These are phyloP conservation scores for Fusarium sp. DNA, from an alignment of 2,329 filamentous ascomycete species.

Conservation along the genomic window DNA sequence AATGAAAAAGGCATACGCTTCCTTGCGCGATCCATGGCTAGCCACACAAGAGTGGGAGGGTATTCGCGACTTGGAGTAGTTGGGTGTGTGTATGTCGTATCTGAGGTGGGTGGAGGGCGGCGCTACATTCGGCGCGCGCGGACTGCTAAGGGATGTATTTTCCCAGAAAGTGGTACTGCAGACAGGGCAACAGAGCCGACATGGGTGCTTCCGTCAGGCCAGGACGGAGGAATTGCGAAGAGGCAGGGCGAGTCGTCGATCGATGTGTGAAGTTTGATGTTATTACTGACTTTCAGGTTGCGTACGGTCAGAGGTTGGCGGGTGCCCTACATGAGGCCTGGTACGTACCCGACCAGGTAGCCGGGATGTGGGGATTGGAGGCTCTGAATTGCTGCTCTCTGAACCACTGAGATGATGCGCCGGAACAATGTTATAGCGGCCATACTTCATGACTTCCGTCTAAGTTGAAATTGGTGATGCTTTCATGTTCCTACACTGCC, in stretches of 20 bases:
- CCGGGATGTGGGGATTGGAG: conserved; percentile 7
- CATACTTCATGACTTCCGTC: background rate
- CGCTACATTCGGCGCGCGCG: conserved; percentile 61
- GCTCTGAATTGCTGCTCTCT: background rate
- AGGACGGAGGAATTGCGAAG: conserved; percentile 40
- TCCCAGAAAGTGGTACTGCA: conserved; percentile 50
- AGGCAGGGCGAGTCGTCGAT: conserved; percentile 32
- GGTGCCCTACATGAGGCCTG: conserved; percentile 17
- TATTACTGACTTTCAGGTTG: conserved; percentile 40
- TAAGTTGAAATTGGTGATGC: background rate
- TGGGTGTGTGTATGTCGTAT: conserved; percentile 26
- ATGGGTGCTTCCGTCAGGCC: conserved; percentile 52
- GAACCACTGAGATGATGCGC: background rate
- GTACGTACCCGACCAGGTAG: conserved; percentile 14
- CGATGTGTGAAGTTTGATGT: conserved; percentile 25
- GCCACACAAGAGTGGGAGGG: conserved; percentile 47
- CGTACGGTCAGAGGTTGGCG: conserved; percentile 24
- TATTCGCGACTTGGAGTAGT: conserved; percentile 41
- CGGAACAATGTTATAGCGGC: conserved; percentile 27
- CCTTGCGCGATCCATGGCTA: conserved; percentile 72
- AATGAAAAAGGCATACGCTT: conserved; percentile 62
- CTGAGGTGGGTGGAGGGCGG: conserved; percentile 40
- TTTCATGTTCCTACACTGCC: background rate
- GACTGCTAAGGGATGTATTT: conserved; percentile 58
- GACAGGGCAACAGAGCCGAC: conserved; percentile 52